Conservation (phyloP, 371 early-diverging fungal species). For the Umbelopsis sp. region DNA sequence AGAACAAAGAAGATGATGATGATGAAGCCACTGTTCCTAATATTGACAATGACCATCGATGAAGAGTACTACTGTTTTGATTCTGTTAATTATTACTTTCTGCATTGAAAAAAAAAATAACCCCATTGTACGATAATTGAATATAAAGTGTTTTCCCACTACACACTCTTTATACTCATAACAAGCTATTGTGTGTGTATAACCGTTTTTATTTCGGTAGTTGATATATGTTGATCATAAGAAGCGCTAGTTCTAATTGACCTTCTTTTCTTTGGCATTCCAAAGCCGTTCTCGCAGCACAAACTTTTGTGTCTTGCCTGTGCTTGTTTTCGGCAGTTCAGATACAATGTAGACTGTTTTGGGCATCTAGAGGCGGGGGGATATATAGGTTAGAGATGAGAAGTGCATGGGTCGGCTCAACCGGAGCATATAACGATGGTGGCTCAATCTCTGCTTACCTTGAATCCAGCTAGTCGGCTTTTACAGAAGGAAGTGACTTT, state of each 20-base stretch:
- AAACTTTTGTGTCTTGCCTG: slow-evolving; percentile 58
- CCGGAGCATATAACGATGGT: no score
- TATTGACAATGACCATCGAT: neutral
- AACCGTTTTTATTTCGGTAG: no score
- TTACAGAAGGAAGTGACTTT: slow-evolving; percentile 52
- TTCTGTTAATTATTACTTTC: no score
- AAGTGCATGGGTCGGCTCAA: no score
- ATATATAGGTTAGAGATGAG: neutral
- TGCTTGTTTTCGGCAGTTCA: slow-evolving; percentile 59
- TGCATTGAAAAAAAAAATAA: no score
- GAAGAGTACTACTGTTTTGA: neutral
- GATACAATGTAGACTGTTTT: slow-evolving; percentile 39
- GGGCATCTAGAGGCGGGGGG: slow-evolving; percentile 43
- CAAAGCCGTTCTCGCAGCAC: slow-evolving; percentile 49
- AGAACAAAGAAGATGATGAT: neutral
- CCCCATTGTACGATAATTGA: no score
- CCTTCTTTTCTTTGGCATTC: slow-evolving; percentile 40
- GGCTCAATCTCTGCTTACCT: neutral
- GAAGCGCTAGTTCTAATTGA: slow-evolving; percentile 28
- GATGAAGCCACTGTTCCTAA: neutral
- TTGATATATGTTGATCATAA: no score
- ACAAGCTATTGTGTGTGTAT: no score
- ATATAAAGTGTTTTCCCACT: no score
- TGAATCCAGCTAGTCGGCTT: slow-evolving; percentile 50
- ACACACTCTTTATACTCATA: no score